These are phyloP conservation scores for Coemansia sp. DNA, from an alignment of 192 early-diverging fungal species.

Conservation along the genomic window DNA sequence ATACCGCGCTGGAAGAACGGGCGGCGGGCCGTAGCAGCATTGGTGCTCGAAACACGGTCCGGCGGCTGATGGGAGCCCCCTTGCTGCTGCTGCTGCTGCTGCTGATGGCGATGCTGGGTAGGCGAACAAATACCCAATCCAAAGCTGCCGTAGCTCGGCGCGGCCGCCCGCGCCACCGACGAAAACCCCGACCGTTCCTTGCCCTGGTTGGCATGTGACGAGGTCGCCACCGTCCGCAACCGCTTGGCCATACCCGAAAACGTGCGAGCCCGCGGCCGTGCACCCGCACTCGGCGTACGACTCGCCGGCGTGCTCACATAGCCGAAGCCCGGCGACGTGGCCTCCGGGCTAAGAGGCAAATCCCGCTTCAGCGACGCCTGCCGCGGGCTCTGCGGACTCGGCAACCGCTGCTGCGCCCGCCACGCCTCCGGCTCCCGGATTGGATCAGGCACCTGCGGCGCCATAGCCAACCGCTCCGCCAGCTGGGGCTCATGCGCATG, in stretches of 20 bases:
- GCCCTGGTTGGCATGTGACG: neutral
- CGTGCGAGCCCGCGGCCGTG: conserved; percentile 18
- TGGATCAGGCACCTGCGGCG: conserved; percentile 20
- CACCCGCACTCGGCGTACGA: neutral
- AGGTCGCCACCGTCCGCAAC: conserved; percentile 3
- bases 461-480: conserved; percentile 29
- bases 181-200: neutral
- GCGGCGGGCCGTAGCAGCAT: too few species aligned
- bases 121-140: conserved; percentile 7
- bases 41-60: too few species aligned
- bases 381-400: neutral
- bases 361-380: conserved; percentile 30
- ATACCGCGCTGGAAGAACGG: too few species aligned
- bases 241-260: conserved; percentile 38
- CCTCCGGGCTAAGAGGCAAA: conserved; percentile 11
- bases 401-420: neutral
- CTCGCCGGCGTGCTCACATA: neutral
- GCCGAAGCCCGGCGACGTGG: neutral
- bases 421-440: neutral
- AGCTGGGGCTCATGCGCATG: conserved; percentile 37
- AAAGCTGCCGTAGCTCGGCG: conserved; percentile 2
- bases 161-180: neutral
- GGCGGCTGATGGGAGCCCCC: too few species aligned
- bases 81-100: too few species aligned
- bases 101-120: too few species aligned